Base-by-base conservation (phyloP, 169 alveolate species). In the Plasmodium chabaudi region DNA sequence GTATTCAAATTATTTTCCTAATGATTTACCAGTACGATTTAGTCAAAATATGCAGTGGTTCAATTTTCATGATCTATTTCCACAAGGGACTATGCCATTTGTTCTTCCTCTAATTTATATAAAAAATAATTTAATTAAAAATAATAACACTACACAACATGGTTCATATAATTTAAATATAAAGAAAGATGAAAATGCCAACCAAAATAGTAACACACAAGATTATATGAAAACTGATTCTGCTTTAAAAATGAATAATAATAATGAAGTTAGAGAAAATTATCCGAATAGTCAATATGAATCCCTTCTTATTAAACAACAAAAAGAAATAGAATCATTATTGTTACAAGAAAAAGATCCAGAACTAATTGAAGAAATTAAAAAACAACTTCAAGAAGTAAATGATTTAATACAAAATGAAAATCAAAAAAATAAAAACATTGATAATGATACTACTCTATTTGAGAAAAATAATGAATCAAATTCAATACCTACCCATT, bases 41-140 rank as follows among this genome's bases (percentile, higher is more conserved):
- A 92, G 64, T 68, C 56, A 77, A 23, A 92, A 61, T 70, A 94
- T 94, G 96, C 94, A 93, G 10, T 94, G 96, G 96, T 42, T 88
- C 53, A 82, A 88, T n/a, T 92, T 92, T 63, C 77, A 87, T 87
- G 96, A 92, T 1, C 87, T 94, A 51, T 94, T 89, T 70, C 94
- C 96, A 0, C 65, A 73, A 1, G 89, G 86, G 53, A 27, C 82
- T 19, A 51, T 60, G n/a, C 93, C 96, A n/a, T 94, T 94, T 72
- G 71, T 73, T 77, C 60, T 88, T 9, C 72, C 84, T 10, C 93
- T 94, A 59, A 79, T 73, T 9, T 71, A 61, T 60, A n/a, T 21
- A 68, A 87, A 56, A 49, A 42, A 39, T 4, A 70, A 89, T 57
- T 49, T 23, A 21, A 25, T 47, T 23, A 13, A 57, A n/a, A 51